Conservation (phyloP, 2,329 filamentous ascomycete species). For the Hypoxylon sp. region DNA sequence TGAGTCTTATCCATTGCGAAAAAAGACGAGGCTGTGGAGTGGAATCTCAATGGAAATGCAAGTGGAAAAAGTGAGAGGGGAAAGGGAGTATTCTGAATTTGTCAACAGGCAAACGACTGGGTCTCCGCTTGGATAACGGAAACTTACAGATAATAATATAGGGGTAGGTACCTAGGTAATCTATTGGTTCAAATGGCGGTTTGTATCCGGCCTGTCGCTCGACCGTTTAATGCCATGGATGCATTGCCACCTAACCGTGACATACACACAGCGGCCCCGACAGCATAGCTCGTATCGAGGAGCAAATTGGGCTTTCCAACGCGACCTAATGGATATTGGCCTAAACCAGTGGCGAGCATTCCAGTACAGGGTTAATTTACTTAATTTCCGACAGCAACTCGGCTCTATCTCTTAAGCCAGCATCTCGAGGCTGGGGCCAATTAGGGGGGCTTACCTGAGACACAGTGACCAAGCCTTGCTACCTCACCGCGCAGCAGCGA, state of each 20-base stretch:
- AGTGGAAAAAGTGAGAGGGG: not conserved
- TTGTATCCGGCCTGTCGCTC: not conserved
- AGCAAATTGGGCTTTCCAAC: no score
- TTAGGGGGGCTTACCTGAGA: not conserved
- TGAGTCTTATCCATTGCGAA: not conserved
- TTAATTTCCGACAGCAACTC: not conserved
- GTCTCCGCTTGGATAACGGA: not conserved
- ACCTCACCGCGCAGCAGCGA: not conserved
- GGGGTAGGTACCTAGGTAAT: not conserved
- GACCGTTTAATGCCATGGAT: not conserved
- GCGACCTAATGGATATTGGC: no score
- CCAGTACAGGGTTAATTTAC: not conserved
- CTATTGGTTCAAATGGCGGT: not conserved
- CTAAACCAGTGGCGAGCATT: not conserved
- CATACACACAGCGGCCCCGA: not conserved
- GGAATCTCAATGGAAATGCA: not conserved
- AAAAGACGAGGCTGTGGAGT: not conserved
- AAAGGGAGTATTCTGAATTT: not conserved
- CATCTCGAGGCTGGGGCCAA: not conserved
- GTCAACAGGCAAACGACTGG: not conserved
- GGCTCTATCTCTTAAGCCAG: not conserved
- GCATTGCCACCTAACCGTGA: not conserved
- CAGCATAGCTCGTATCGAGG: no score
- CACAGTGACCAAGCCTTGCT: not conserved
- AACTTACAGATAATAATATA: not conserved